Base-by-base conservation (phyloP, 2,329 filamentous ascomycete genomes). In the Polychaeton citri region DNA sequence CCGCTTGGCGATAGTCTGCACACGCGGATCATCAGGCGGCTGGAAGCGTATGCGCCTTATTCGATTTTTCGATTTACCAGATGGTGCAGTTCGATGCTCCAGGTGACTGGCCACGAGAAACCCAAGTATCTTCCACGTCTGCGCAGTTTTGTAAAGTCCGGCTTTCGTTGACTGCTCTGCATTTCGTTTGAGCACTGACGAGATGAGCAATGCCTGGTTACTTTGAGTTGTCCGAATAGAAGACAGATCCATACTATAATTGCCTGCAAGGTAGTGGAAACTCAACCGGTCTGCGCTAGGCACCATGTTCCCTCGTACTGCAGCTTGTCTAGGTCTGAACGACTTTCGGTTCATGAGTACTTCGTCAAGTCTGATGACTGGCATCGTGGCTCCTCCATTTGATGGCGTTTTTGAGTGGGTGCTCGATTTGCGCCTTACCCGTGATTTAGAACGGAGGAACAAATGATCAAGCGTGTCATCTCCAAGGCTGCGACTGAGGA, bases 381-480 rank as follows among this genome's bases (percentile, higher is more conserved):
- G 67, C 63, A 20, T 32, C 34, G 39, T 47, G 9, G 62, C 63
- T 3, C 12, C 18, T 21, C 35, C 24, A 32, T 13, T 12, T 21
- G 32, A 21, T 18, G 34, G 19, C 30, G 31, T 30, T 18, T 32
- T 40, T 30, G 38, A 39, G 36, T 33, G 34, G 33, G 13, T 19
- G 18, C 12, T 19, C 18, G 30, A 4, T 17, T 19, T 32, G 4
- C 13, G 13, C 18, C 17, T 32, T 15, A 15, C 13, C 5, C 18
- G 13, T 4, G 30, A 10, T 10, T 32, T 32, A 4, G 42, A 44
- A 39, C 62, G 60, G n/a, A 74, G 55, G 37, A 69, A 66, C 24
- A 61, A 63, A 35, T 76, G 71, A 46, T 75, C 71, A 10, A 71
- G 52, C 37, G 64, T 66, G 42, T 76, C 72, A 46, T 78, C 74